Conservation (phyloP, 2,329 filamentous ascomycete species). For the Pestalotiopsis sp. region DNA sequence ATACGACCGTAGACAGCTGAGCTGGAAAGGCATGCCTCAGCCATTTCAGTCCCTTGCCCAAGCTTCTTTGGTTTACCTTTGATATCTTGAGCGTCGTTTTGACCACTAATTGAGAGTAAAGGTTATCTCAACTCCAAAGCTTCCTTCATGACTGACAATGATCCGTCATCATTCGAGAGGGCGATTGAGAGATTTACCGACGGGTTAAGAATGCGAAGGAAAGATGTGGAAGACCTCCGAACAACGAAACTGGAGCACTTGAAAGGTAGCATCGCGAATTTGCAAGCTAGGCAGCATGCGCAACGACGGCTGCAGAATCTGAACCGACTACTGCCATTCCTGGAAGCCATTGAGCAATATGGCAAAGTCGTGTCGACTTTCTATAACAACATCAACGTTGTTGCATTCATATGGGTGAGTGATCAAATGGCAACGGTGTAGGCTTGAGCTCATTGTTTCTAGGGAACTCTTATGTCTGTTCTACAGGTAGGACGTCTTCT, state of each 20-base stretch:
- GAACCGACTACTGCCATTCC: conserved; percentile 17
- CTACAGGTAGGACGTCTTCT: conserved; percentile 15
- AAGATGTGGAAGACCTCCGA: conserved; percentile 3
- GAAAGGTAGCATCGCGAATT: background rate
- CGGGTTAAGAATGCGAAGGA: background rate
- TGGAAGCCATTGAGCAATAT: conserved; percentile 28
- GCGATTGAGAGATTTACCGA: background rate
- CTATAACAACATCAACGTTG: conserved; percentile 17
- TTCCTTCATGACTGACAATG: no score
- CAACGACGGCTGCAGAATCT: conserved; percentile 8
- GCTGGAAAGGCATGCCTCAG: no score
- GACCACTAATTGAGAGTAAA: no score
- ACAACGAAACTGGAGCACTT: background rate
- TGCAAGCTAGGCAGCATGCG: conserved; percentile 3
- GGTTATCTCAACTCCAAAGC: background rate
- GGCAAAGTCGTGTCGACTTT: conserved; percentile 26
- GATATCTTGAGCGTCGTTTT: no score
- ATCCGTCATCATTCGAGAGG: background rate
- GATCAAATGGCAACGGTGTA: background rate
- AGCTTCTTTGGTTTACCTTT: no score
- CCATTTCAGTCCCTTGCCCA: no score
- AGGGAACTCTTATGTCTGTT: conserved; percentile 22
- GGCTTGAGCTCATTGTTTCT: background rate
- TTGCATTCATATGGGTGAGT: conserved; percentile 29
- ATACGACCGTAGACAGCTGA: no score